phyloP scores from a whole-genome alignment of 805 yeast genomes.

The Candida pini region DNA sequence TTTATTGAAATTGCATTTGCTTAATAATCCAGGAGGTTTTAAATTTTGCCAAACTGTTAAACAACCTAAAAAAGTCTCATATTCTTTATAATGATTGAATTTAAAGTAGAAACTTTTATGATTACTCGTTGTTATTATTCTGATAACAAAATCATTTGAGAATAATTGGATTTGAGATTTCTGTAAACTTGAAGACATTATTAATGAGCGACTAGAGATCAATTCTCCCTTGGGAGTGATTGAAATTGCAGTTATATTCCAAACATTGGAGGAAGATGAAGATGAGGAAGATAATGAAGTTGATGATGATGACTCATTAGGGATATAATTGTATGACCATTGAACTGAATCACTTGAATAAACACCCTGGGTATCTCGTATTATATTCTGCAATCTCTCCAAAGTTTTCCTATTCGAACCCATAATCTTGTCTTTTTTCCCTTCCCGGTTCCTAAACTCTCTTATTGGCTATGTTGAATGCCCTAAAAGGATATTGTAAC shows the following conservation, averaged over 20 bases:
- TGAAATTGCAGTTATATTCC: slow-evolving; percentile 20
- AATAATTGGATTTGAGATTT: slow-evolving; percentile 24
- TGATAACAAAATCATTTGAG: slow-evolving; percentile 31
- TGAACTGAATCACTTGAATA: slow-evolving; percentile 8
- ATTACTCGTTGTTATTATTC: slow-evolving; percentile 32
- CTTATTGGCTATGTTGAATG: too few species aligned
- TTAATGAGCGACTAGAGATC: slow-evolving; percentile 12
- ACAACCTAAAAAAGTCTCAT: slow-evolving; percentile 35
- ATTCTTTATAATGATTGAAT: slow-evolving; percentile 32
- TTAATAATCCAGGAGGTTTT: slow-evolving; percentile 39
- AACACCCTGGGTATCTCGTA: slow-evolving; percentile 11
- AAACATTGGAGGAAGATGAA: slow-evolving; percentile 4
- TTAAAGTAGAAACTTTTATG: slow-evolving; percentile 26
- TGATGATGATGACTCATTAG: slow-evolving; percentile 1
- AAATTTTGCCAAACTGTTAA: slow-evolving; percentile 47
- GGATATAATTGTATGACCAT: slow-evolving; percentile 19
- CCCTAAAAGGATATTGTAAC: too few species aligned
- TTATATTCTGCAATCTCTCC: slow-evolving; percentile 7
- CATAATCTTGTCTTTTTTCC: too few species aligned
- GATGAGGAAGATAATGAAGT: slow-evolving; percentile 1
- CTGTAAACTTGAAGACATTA: slow-evolving; percentile 24
- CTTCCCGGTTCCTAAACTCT: too few species aligned
- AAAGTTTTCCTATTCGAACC: slow-evolving; percentile 4
- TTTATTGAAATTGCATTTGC: slow-evolving; percentile 41
- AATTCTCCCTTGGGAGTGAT: slow-evolving; percentile 24